These are phyloP conservation scores for Zygoascus hellenicus DNA, from an alignment of 1,139 yeast genomes.

Conservation along the genomic window DNA sequence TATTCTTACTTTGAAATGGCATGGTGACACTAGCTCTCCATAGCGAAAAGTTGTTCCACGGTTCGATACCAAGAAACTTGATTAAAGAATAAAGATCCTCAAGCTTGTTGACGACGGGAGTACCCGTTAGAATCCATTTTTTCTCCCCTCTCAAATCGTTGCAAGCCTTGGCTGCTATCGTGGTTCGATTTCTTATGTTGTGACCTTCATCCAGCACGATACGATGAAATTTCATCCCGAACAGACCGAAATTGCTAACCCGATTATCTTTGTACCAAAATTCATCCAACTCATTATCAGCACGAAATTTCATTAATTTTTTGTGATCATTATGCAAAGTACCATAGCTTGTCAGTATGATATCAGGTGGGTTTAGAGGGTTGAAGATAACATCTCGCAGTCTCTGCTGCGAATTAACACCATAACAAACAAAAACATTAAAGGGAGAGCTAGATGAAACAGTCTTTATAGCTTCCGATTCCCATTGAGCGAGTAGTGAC, in stretches of 20 bases:
- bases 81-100: conserved; percentile 82
- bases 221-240: conserved; percentile 69
- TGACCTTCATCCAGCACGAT: conserved; percentile 91
- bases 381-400: conserved; percentile 42
- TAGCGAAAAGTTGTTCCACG: conserved; percentile 81
- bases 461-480: conserved; percentile 62
- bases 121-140: conserved; percentile 88
- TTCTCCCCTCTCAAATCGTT: conserved; percentile 58
- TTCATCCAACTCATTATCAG: conserved; percentile 14
- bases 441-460: conserved; percentile 27
- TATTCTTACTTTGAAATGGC: conserved; percentile 65
- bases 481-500: conserved; percentile 90
- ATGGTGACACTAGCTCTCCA: conserved; percentile 86
- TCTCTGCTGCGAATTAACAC: conserved; percentile 42
- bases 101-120: conserved; percentile 84
- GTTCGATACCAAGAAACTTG: conserved; percentile 69
- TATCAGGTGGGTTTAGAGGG: conserved; percentile 50
- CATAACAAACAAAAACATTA: conserved; percentile 56
- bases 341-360: conserved; percentile 83
- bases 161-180: conserved; percentile 78
- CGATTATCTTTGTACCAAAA: conserved; percentile 19
- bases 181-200: conserved; percentile 71
- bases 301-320: conserved; percentile 19
- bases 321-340: conserved; percentile 72
- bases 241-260: conserved; percentile 46